Evolutionary conservation across 2,329 filamentous ascomycete species (phyloP).

Genomic region (Emericellopsis atlantica): DNA sequence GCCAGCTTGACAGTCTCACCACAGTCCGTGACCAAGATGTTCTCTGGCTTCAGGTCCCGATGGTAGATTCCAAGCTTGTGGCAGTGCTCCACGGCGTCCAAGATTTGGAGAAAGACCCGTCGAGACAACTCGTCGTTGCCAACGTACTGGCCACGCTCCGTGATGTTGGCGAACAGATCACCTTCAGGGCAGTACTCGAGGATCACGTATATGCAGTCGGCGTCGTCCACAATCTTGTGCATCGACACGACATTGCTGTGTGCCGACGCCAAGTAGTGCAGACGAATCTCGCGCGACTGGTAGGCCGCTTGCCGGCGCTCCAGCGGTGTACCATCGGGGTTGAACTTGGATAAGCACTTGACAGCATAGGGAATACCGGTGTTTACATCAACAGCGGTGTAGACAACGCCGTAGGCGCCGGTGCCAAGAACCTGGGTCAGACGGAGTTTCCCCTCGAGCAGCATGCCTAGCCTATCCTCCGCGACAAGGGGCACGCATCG

Average conservation of each 20-base stretch:
- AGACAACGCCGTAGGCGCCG: constrained; percentile 94
- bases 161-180: constrained; percentile 95
- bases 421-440: constrained; percentile 78
- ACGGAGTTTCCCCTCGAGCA: constrained; percentile 73
- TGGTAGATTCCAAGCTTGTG: constrained; percentile 92
- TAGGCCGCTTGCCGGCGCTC: constrained; percentile 80
- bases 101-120: constrained; percentile 81
- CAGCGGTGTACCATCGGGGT: constrained; percentile 55
- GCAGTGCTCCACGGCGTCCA: constrained; percentile 94
- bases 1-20: constrained; percentile 89
- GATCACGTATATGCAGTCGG: constrained; percentile 90
- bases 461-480: constrained; percentile 74
- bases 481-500: constrained; percentile 49
- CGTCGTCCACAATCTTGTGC: constrained; percentile 82
- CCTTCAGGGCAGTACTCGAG: constrained; percentile 96
- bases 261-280: constrained; percentile 79
- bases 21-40: constrained; percentile 82
- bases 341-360: constrained; percentile 91
- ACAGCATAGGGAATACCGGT: constrained; percentile 80
- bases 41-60: constrained; percentile 95
- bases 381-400: constrained; percentile 74
- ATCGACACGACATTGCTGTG: constrained; percentile 92
- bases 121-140: constrained; percentile 83
- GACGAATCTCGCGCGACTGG: constrained; percentile 82
- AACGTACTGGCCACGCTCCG: constrained; percentile 84